A percentile compares a stretch with the other conserved stretches of the same genome.
Evolutionary conservation across 2,329 filamentous ascomycete genomes (phyloP).

Genomic region (Ophiostoma montium): DNA sequence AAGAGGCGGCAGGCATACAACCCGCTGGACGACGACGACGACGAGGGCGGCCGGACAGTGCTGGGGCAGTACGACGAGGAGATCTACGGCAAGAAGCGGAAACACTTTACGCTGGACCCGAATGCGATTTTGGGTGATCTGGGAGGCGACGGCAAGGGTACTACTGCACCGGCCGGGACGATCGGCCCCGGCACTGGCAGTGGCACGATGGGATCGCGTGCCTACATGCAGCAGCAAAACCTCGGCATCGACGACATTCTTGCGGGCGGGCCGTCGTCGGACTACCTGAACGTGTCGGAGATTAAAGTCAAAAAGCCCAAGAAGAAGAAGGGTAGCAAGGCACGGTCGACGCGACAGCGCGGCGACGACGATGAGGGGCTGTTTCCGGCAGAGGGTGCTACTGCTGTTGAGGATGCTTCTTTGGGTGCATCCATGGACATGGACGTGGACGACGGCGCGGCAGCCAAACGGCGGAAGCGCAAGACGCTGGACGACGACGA

Average conservation of each 20-base stretch:
- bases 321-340: conserved; percentile 60
- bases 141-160: conserved; percentile 34
- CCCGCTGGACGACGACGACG: conserved; percentile 51
- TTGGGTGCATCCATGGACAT: conserved; percentile 26
- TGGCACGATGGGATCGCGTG: neutral
- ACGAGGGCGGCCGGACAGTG: conserved; percentile 50
- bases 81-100: conserved; percentile 77
- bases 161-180: neutral
- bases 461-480: conserved; percentile 40
- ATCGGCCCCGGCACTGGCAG: neutral
- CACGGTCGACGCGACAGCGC: conserved; percentile 63
- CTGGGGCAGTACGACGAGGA: conserved; percentile 92
- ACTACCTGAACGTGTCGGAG: conserved; percentile 76
- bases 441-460: conserved; percentile 14
- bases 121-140: conserved; percentile 52
- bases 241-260: conserved; percentile 53
- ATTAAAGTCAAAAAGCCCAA: conserved; percentile 92
- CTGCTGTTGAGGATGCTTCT: conserved; percentile 16
- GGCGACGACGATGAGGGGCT: conserved; percentile 46
- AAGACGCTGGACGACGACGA: conserved; percentile 59
- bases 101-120: conserved; percentile 75
- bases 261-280: conserved; percentile 56
- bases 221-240: neutral
- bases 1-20: conserved; percentile 86
- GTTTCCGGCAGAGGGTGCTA: conserved; percentile 24